Evolutionary conservation across 345 rosid genomes (phyloP).

Genomic region (Syzygium aromaticum): DNA sequence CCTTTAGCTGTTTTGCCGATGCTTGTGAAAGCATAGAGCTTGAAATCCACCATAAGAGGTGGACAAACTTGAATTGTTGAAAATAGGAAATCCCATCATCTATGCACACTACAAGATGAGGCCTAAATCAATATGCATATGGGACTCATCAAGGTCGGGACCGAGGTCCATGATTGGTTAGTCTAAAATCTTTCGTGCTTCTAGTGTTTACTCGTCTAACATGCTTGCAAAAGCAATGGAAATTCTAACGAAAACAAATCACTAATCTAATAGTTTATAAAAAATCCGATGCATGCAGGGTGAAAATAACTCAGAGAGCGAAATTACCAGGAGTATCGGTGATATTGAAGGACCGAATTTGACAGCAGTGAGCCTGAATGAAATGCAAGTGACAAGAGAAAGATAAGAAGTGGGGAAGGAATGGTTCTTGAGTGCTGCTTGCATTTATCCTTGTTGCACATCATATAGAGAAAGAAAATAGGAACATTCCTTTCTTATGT

Average conservation of each 20-base stretch:
- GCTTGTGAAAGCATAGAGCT: accelerated
- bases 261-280: neutral
- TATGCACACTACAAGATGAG: neutral
- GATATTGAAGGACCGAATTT: neutral
- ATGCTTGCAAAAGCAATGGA: neutral
- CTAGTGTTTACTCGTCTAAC: neutral
- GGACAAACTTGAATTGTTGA: neutral
- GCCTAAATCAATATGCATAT: neutral
- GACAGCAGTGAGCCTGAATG: neutral
- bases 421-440: neutral
- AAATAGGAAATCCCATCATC: neutral
- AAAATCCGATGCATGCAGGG: neutral
- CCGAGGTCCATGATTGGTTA: neutral
- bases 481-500: neutral
- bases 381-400: neutral
- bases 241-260: neutral
- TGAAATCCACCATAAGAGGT: accelerated
- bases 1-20: neutral
- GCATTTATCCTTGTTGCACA: neutral
- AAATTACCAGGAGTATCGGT: accelerated
- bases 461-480: neutral
- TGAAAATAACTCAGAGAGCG: neutral
- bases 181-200: neutral
- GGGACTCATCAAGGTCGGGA: neutral
- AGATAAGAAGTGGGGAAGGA: neutral